phyloP scores from a whole-genome alignment of 169 alveolate species.

The Plasmodium ovale region DNA sequence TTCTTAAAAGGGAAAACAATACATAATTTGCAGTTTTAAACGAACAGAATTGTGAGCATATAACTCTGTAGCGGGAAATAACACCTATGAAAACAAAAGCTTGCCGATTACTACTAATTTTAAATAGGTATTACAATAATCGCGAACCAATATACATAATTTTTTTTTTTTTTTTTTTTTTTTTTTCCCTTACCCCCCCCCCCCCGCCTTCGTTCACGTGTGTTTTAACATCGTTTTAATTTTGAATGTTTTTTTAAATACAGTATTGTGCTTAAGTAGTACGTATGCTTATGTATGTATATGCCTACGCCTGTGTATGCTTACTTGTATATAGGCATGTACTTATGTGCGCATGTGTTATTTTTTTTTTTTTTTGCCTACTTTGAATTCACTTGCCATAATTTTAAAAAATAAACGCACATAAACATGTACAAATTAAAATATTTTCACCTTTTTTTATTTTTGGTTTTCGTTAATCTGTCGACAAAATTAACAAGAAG shows the following conservation, averaged over 20 bases:
- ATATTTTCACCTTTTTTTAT: conserved; percentile 21
- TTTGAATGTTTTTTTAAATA: neutral
- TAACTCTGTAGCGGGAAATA: neutral
- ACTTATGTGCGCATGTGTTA: neutral
- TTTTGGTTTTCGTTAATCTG: conserved; percentile 18
- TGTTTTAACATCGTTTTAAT: neutral
- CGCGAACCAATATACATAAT: too few species aligned
- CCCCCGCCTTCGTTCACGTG: neutral
- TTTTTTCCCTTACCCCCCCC: neutral
- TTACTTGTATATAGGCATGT: neutral
- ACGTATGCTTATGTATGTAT: neutral
- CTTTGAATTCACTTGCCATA: neutral
- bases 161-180: neutral
- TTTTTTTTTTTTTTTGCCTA: neutral
- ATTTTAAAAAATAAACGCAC: neutral
- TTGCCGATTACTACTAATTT: conserved; percentile 12
- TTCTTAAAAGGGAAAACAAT: neutral
- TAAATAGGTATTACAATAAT: conserved; percentile 24
- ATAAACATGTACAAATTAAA: conserved; percentile 28
- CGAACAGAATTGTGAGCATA: neutral
- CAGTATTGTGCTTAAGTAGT: neutral
- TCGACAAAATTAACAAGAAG: conserved; percentile 40
- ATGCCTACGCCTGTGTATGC: neutral
- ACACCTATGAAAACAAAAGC: conserved; percentile 29
- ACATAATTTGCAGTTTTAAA: neutral